A percentile compares a stretch with the other conserved stretches of the same genome.
phyloP scores from a whole-genome alignment of 331 rosid genomes.

The Cydonia oblonga region DNA sequence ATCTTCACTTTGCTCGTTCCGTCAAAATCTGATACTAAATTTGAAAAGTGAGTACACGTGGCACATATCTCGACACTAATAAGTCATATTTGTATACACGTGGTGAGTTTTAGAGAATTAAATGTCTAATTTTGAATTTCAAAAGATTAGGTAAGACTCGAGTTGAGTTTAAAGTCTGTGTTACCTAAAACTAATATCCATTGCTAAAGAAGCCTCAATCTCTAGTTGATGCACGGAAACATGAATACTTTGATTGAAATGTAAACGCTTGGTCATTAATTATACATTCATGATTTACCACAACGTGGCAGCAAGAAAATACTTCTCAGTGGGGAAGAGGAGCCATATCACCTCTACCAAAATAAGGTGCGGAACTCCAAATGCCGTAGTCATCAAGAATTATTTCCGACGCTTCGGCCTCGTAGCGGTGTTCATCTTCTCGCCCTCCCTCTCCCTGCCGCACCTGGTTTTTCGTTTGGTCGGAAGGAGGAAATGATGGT shows the following conservation, averaged over 20 bases:
- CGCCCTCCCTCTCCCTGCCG: neutral
- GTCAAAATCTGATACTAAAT: no score
- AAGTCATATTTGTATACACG: no score
- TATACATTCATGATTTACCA: neutral
- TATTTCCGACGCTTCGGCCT: neutral
- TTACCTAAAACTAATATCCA: no score
- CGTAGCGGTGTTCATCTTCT: neutral
- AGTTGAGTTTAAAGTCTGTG: accelerated
- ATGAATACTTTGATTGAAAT: neutral
- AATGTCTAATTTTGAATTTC: no score
- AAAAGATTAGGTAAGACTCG: no score
- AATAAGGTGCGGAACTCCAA: slow-evolving; percentile 38
- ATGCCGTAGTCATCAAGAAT: slow-evolving; percentile 27
- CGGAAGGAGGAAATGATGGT: neutral
- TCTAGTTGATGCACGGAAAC: neutral
- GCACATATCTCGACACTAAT: no score
- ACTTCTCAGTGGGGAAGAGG: slow-evolving; percentile 42
- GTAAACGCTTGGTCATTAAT: neutral
- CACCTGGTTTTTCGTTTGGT: neutral
- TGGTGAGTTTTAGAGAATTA: no score
- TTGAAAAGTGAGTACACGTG: no score
- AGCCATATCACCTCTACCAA: slow-evolving; percentile 21
- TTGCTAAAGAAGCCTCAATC: neutral
- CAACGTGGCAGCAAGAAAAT: neutral
- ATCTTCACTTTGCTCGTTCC: no score